Percentiles rank a stretch among this genome's conserved stretches.
Evolutionary conservation across 108 stramenopile species (phyloP).

Genomic region (Seminavis robusta): DNA sequence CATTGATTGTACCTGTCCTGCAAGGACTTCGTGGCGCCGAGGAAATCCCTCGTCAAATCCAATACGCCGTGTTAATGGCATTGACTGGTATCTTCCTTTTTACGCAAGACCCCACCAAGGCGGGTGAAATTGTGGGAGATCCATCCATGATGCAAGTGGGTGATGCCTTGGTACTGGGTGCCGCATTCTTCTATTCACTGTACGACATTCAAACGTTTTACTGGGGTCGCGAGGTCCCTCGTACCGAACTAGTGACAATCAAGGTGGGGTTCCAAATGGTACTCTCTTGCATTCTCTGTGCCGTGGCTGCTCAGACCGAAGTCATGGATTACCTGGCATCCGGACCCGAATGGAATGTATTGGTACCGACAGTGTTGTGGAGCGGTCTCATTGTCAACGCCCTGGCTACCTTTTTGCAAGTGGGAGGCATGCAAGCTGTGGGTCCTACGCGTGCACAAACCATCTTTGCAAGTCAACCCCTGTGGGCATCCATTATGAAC

Average conservation of each 20-base stretch:
- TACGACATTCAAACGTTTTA: constrained; percentile 62
- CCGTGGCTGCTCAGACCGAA: constrained; percentile 14
- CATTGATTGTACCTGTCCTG: constrained; percentile 53
- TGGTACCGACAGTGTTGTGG: constrained; percentile 39
- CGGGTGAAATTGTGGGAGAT: constrained; percentile 5
- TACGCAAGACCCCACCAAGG: constrained; percentile 46
- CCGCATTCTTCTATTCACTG: constrained; percentile 59
- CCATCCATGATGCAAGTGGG: constrained; percentile 25
- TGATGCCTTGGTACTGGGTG: constrained; percentile 43
- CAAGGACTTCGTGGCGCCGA: constrained; percentile 63
- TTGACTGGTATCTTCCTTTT: constrained; percentile 52
- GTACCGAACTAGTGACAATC: constrained; percentile 51
- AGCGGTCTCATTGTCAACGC: constrained; percentile 62
- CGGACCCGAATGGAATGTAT: constrained; percentile 11
- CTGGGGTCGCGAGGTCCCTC: constrained; percentile 50
- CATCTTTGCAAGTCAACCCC: constrained; percentile 57
- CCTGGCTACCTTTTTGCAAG: constrained; percentile 60
- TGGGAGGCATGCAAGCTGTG: constrained; percentile 63
- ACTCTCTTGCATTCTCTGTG: constrained; percentile 36
- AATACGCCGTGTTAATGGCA: constrained; percentile 49
- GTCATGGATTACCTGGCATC: constrained; percentile 20
- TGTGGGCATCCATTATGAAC: constrained; percentile 58
- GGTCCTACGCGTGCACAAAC: constrained; percentile 64
- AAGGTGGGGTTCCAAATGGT: constrained; percentile 58
- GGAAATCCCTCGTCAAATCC: constrained; percentile 53